phyloP scores from a whole-genome alignment of 805 yeast species.

The Cyberlindnera saturnus region DNA sequence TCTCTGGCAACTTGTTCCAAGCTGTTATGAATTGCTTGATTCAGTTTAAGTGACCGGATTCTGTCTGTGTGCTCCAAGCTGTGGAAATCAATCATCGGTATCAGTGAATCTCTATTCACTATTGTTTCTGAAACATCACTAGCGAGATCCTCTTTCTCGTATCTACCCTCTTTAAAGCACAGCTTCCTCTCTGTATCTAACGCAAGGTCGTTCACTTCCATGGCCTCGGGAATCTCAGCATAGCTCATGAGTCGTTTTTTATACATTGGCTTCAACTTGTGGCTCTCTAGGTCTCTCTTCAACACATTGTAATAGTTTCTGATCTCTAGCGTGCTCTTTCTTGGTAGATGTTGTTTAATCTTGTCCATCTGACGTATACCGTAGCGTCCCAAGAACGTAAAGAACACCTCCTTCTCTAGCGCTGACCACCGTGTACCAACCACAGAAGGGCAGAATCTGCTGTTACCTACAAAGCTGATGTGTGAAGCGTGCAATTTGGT shows the following conservation, averaged over 20 bases:
- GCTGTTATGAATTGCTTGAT: neutral
- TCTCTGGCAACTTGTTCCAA: neutral
- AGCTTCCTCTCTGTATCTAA: slow-evolving; percentile 39
- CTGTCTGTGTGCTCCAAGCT: too few species aligned
- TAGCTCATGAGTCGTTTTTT: slow-evolving; percentile 26
- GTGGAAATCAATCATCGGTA: neutral
- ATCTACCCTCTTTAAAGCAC: neutral
- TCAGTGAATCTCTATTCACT: too few species aligned
- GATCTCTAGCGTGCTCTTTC: slow-evolving; percentile 40
- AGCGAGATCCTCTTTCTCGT: neutral
- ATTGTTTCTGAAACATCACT: too few species aligned
- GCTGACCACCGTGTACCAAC: slow-evolving; percentile 9
- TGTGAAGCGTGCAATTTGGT: neutral
- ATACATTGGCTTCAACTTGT: slow-evolving; percentile 17
- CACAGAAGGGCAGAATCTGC: neutral
- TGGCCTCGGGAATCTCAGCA: slow-evolving; percentile 44
- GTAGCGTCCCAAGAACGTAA: slow-evolving; percentile 40
- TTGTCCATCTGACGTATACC: slow-evolving; percentile 41
- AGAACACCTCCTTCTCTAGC: slow-evolving; percentile 46
- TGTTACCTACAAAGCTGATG: neutral
- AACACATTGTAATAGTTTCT: slow-evolving; percentile 38
- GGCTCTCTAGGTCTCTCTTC: slow-evolving; percentile 21
- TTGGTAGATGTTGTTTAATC: slow-evolving; percentile 32
- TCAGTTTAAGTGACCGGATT: neutral
- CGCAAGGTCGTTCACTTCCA: slow-evolving; percentile 42